Evolutionary conservation across 176 grass and related monocot species (phyloP).

Genomic region (Aegilops umbellulata): DNA sequence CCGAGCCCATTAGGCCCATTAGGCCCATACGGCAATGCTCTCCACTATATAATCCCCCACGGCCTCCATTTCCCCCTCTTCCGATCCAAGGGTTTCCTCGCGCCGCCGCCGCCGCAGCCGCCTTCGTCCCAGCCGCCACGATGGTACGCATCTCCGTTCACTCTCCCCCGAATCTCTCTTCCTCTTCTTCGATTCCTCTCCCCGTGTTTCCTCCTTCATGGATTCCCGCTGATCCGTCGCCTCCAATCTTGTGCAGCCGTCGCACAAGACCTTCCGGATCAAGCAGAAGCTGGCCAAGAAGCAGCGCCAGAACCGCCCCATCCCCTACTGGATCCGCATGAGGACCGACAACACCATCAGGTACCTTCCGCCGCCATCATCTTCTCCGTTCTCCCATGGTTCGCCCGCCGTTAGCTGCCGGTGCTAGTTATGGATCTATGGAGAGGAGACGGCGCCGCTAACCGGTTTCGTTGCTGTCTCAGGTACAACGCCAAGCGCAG

Average conservation of each 20-base stretch:
- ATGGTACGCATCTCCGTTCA: conserved; percentile 47
- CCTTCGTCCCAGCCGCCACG: not conserved
- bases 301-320: conserved; percentile 94
- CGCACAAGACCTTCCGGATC: conserved; percentile 92
- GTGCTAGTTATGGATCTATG: not conserved
- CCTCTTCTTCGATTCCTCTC: not conserved
- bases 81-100: conserved; percentile 51
- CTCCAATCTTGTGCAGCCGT: conserved; percentile 38
- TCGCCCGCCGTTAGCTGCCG: not conserved
- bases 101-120: conserved; percentile 7
- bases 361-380: not conserved
- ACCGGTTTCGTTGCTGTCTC: not conserved
- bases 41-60: conserved; percentile 25
- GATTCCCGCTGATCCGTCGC: not conserved
- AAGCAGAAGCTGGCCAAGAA: conserved; percentile 96
- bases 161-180: not conserved
- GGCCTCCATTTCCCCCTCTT: not conserved
- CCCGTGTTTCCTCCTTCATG: not conserved
- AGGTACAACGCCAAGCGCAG: conserved; percentile 99
- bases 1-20: not conserved
- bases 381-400: not conserved
- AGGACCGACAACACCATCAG: conserved; percentile 91
- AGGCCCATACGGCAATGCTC: too few species aligned
- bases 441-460: not conserved
- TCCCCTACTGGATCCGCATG: conserved; percentile 98